Percentiles rank a stretch among this genome's conserved stretches.
Conservation (phyloP, 1,139 yeast genomes). For the Taphrina flavorubra region DNA sequence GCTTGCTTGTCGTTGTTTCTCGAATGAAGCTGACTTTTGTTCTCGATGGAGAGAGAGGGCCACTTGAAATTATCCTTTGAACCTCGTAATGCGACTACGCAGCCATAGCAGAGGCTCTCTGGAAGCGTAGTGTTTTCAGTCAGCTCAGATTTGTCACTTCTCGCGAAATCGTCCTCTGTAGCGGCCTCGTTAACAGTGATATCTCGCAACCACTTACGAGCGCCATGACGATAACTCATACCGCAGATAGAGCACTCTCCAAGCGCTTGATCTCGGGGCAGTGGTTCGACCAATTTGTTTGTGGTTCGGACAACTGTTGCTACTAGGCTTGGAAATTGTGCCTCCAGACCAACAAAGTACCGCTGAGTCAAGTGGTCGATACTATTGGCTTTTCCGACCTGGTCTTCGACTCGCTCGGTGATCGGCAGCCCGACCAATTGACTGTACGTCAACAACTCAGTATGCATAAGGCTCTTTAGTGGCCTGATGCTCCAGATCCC, state of each 20-base stretch:
- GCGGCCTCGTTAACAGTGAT: constrained; percentile 73
- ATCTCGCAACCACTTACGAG: constrained; percentile 66
- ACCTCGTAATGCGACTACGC: constrained; percentile 30
- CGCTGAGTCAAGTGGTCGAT: constrained; percentile 77
- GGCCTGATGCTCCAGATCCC: constrained; percentile 56
- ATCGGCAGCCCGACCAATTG: constrained; percentile 5
- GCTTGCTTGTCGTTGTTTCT: constrained; percentile 13
- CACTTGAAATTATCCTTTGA: not conserved
- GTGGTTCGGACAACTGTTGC: constrained; percentile 94
- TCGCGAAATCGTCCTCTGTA: not conserved
- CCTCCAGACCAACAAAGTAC: constrained; percentile 75
- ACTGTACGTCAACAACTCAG: constrained; percentile 16
- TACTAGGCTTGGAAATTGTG: constrained; percentile 86
- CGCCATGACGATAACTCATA: constrained; percentile 58
- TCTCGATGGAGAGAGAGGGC: not conserved
- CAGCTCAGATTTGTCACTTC: not conserved
- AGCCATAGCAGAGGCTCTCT: constrained; percentile 35
- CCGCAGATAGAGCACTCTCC: constrained; percentile 53
- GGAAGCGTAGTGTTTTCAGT: not conserved
- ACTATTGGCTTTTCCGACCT: constrained; percentile 52
- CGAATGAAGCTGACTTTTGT: not conserved
- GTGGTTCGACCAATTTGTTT: constrained; percentile 67
- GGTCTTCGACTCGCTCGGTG: not conserved
- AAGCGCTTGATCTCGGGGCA: constrained; percentile 43
- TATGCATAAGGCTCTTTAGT: constrained; percentile 14